Base-by-base conservation (phyloP, 1,284 basidiomycete genomes). In the Malassezia obtusa region DNA sequence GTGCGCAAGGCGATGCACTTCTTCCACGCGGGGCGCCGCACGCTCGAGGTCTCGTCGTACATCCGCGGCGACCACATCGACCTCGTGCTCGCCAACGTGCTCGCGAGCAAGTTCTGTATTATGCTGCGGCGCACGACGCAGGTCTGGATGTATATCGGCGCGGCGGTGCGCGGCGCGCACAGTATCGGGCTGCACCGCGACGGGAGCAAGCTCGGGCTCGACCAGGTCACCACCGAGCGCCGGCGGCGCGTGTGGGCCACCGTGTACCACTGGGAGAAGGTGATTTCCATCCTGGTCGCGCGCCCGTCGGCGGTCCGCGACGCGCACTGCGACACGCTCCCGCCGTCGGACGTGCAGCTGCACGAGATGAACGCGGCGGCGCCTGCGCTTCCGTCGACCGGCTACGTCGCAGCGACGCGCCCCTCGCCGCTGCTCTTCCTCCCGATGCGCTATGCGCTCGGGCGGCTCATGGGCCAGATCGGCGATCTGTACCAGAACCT, bases 401-500 rank as follows among this genome's bases (percentile, higher is more conserved):
- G 30, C 15, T 64, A 76, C 52, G 49, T 52, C 15, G 55, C 55
- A 36, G 49, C 45, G 37, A 58, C 58, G 40, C 70, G 72, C 45
- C 70, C 63, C 15, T 62, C 74, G 0, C 79, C 79, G 4, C 86
- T 87, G 77, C 88, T 87, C 1, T 94, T 88, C 73, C 82, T 89
- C 51, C 89, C 92, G 58, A 79, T 95, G 31, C 80, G 90, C 31
- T 86, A 91, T 67, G 80, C 82, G 41, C 79, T 95, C 17, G 85
- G 87, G 17, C 78, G 79, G 41, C 86, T 92, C 57, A 91, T 91
- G 59, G 91, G 90, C 24, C 82, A 84, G 38, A 89, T 95, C 66
- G 89, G 89, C 41, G 89, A 92, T 68, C 88, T 92, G 75, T 95
- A 91, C 76, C 91, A 95, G 74, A 86, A 89, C 76, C 83, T 92